A percentile compares a stretch with the other conserved stretches of the same genome.
Evolutionary conservation across 495 filamentous ascomycete genomes (phyloP).

Genomic region (Lophiotrema nucula): DNA sequence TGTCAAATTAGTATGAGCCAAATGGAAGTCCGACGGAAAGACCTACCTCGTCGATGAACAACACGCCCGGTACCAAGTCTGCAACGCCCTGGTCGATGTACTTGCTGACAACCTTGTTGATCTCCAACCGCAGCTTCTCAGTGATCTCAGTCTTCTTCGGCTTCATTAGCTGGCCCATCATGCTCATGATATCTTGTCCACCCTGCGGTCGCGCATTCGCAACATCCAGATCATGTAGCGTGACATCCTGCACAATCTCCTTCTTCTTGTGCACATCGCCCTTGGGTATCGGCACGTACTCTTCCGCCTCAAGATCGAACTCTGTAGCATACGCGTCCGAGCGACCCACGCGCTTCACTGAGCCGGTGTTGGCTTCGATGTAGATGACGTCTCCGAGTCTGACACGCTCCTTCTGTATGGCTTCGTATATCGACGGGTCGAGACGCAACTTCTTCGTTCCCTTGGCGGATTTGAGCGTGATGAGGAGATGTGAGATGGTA

Average conservation of each 20-base stretch:
- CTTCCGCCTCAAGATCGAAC: constrained; percentile 96
- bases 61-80: constrained; percentile 91
- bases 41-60: constrained; percentile 96
- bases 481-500: constrained; percentile 86
- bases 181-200: constrained; percentile 98
- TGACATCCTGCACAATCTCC: constrained; percentile 99
- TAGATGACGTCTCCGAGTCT: constrained; percentile 96
- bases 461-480: constrained; percentile 84
- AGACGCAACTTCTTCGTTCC: constrained; percentile 96
- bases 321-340: constrained; percentile 96
- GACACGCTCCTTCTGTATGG: constrained; percentile 96
- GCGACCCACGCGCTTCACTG: constrained; percentile 92
- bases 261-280: constrained; percentile 99
- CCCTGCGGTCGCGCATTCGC: constrained; percentile 93
- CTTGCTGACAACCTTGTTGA: constrained; percentile 97
- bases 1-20: too few relatives aligned
- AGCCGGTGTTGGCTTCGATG: constrained; percentile 96
- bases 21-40: too few relatives aligned
- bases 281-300: constrained; percentile 97
- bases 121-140: constrained; percentile 89
- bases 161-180: constrained; percentile 99
- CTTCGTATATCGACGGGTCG: constrained; percentile 97
- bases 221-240: constrained; percentile 92
- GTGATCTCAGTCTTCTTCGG: constrained; percentile 98
- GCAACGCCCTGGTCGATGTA: constrained; percentile 99